Base-by-base conservation (phyloP, 2,329 filamentous ascomycete genomes). In the Fusarium anthophilum region DNA sequence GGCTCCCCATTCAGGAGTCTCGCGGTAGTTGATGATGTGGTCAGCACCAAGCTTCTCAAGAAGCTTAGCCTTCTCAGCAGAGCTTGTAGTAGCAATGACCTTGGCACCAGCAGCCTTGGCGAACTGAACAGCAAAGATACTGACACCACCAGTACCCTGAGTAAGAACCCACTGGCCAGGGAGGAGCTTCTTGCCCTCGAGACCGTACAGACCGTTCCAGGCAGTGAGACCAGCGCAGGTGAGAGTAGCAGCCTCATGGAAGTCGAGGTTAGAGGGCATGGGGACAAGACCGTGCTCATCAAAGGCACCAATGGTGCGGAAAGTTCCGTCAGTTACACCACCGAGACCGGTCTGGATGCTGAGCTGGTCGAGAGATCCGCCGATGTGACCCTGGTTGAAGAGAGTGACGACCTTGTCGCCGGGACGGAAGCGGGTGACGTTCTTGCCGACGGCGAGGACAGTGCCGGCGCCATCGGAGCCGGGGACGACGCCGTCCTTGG, bases 141-240 rank as follows among this genome's bases (percentile, higher is more conserved):
- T 89, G 13, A 93, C 91, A 66, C 91, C 91, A 26, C 92, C 91
- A 0, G 91, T 93, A n/a, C 91, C 92, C 81, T 93, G 90, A 3
- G 91, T 91, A 39, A 94, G 85, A 7, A 94, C 90, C 75, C 81
- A 85, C 69, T 88, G 81, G 8, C 90, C 90, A 1, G 89, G 86
- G 76, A 85, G 84, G 66, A 92, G 72, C 53, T 78, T 77, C 68
- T 80, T 79, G 30, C 84, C 82, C 73, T 81, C 81, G 37, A 90
- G 76, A 5, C 91, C 91, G 74, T 89, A 91, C 18, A 92, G 83
- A 6, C 89, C 88, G 78, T 92, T 92, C 91, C 91, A 93, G 32
- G 87, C 88, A 6, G 91, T 93, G 53, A 92, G 76, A 5, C 83
- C 90, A 4, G 91, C 90, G 76, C 91, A 92, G 3, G 87, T 79